Evolutionary conservation across 768 basidiomycete genomes (phyloP), one percentile per base, ranked within the genome.

Genomic region (Pleurotus cornucopiae): DNA sequence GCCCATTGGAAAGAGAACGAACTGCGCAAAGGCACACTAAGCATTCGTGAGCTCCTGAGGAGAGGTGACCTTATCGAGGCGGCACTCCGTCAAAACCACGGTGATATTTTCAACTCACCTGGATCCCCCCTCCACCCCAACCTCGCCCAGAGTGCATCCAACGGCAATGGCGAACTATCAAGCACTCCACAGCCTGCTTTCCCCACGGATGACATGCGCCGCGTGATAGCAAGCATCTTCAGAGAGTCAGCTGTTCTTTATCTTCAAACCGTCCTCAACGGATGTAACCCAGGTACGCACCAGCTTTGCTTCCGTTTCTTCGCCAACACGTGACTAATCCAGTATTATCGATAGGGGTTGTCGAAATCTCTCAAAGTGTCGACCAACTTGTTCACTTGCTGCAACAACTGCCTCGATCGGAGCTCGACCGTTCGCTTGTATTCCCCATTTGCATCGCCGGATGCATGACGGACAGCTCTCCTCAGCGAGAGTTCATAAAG

Each of bases 381-480:
- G 78, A 80, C 23, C 66, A 64, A 43, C 77, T 89, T 47, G 71
- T 82, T 51, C 78, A 79, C 45, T 70, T 78, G 18, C 65, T 90
- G 54, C 71, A 74, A 56, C 77, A 79, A 60, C 66, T 90, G 52
- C 79, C 77, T 23, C 69, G 81, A 41, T 83, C 84, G 13, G 74
- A 80, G 56, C 68, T 82, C 43, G 90, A 93, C 67, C 81, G 87
- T 56, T 76, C 80, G 6, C 68, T 91, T 41, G 73, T 89, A 18
- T 86, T 91, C 69, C 89, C 90, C 25, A 78, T 89, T 55, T 86
- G 83, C 66, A 73, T 93, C 41, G 83, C 85, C 26, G 90, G 86
- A 4, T 83, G 83, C 67, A 78, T 91, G 78, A 81, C 87, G 45
- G 84, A 89, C 67, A 82, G 86, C 66, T 80, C 76, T 14, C 71